A percentile compares a stretch with the other conserved stretches of the same genome.
phyloP scores from a whole-genome alignment of 2,329 filamentous ascomycete genomes.

The Cercospora zeina region DNA sequence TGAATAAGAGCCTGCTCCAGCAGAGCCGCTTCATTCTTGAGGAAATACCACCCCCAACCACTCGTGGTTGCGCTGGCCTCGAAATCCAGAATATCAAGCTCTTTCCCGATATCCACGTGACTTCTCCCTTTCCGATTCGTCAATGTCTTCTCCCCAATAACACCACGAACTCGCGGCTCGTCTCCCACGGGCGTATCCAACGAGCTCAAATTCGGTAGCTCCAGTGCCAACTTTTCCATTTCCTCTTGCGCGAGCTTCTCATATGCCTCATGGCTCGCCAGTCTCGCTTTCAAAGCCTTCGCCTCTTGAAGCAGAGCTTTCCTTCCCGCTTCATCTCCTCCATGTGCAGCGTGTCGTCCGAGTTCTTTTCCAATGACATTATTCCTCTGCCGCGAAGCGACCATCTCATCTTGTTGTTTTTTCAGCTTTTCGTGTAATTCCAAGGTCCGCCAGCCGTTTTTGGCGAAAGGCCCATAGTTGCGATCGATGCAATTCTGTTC shows the following conservation, averaged over 20 bases:
- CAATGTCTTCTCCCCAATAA: conserved; percentile 58
- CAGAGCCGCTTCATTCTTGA: conserved; percentile 85
- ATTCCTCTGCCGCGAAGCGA: conserved; percentile 63
- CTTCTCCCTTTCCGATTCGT: conserved; percentile 23
- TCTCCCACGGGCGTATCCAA: conserved; percentile 69
- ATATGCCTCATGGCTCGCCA: conserved; percentile 61
- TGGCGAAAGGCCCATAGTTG: conserved; percentile 67
- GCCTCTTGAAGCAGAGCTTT: conserved; percentile 63
- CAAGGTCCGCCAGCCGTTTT: conserved; percentile 56
- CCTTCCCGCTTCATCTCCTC: conserved; percentile 36
- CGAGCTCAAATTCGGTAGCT: conserved; percentile 76
- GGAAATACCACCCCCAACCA: conserved; percentile 98
- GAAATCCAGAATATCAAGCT: conserved; percentile 91
- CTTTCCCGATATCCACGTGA: conserved; percentile 74
- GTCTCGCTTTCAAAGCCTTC: conserved; percentile 61
- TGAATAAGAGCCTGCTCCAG: conserved; percentile 93
- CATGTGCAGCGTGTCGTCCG: conserved; percentile 41
- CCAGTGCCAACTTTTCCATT: conserved; percentile 29
- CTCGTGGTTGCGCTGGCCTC: conserved; percentile 74
- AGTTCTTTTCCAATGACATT: conserved; percentile 62
- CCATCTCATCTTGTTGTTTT: conserved; percentile 58
- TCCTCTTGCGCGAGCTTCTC: conserved; percentile 56
- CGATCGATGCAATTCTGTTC: conserved; percentile 79
- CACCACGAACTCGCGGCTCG: conserved; percentile 65
- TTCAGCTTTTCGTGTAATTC: conserved; percentile 51